A percentile compares a stretch with the other conserved stretches of the same genome.
Evolutionary conservation across 306 rosid genomes (phyloP).

Genomic region (Begonia peltatifolia): DNA sequence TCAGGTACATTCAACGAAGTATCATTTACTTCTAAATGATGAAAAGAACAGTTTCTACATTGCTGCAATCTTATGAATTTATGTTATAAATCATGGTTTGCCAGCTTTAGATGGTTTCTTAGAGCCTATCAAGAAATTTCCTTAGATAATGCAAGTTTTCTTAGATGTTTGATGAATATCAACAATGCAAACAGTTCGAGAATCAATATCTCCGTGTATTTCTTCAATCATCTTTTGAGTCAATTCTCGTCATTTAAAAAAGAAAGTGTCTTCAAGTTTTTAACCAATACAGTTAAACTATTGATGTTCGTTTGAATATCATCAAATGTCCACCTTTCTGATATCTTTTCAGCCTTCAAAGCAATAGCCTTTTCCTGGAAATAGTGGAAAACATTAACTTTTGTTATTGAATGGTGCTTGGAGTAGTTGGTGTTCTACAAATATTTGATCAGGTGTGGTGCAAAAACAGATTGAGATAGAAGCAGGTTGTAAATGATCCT

Average conservation of each 20-base stretch:
- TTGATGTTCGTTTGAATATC: too few species aligned
- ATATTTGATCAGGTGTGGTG: slow-evolving; percentile 9
- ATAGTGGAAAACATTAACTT: not conserved
- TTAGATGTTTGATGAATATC: too few species aligned
- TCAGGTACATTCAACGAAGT: not conserved
- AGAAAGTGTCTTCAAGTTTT: too few species aligned
- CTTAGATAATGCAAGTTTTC: too few species aligned
- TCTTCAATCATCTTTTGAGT: too few species aligned
- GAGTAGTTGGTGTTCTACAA: slow-evolving; percentile 3
- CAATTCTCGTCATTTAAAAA: too few species aligned
- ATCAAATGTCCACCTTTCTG: too few species aligned
- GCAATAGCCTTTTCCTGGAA: not conserved
- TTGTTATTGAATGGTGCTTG: not conserved
- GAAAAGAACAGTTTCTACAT: not conserved
- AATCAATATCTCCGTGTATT: too few species aligned
- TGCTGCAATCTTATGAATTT: not conserved
- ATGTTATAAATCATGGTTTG: not conserved
- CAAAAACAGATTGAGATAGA: not conserved
- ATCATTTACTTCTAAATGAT: not conserved
- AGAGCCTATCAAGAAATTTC: not conserved
- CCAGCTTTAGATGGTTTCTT: not conserved
- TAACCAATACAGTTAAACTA: too few species aligned
- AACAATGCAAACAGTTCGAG: too few species aligned
- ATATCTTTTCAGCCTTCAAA: not conserved
- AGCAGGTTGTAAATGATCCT: not conserved